Evolutionary conservation across 108 stramenopile genomes (phyloP), one percentile per base, ranked within the genome.

Genomic region (Phaeodactylum tricornutum): DNA sequence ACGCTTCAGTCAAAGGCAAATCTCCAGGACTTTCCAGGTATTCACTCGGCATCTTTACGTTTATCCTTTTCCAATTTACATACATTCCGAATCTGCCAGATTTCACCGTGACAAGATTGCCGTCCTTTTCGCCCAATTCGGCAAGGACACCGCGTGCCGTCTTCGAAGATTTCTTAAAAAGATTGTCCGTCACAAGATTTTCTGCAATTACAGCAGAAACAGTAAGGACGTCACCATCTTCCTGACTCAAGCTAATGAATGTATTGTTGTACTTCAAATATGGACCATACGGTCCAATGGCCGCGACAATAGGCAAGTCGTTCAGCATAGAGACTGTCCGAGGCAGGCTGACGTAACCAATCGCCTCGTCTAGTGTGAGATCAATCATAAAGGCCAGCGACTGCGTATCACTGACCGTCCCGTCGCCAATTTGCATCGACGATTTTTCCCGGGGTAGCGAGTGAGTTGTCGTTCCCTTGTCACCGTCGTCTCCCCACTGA

Each of bases 211-310:
- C 72, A 27, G 45, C 61, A 30, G 58, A 65, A 17, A 78, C 45
- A 7, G 55, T 56, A 3, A 73, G 20, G 7, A 78, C 64, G 41
- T 73, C 69, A 46, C 68, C 64, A 44, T 78, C 77, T 15, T 28
- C 55, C 39, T 47, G 29, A n/a, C 59, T 58, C 27, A 78, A 24
- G 23, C 52, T 50, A 9, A 64, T 49, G 21, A 40, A 78, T 9
- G 68, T 66, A 25, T 67, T 67, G 56, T 73, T 71, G 53, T 65
- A 72, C 51, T 71, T 78, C 34, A 78, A 27, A 38, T 78, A 78
- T 9, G 77, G 77, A 15, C 77, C 77, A 57, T 78, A 78, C 19
- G 67, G 77, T 20, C 77, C 77, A 24, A 78, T 63, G 2, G 63
- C 25, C 7, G 72, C 71, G 7, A 58, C 24, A 25, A 78, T 71